Evolutionary conservation across 768 basidiomycete genomes (phyloP).

Genomic region (Pisolithus orientalis): DNA sequence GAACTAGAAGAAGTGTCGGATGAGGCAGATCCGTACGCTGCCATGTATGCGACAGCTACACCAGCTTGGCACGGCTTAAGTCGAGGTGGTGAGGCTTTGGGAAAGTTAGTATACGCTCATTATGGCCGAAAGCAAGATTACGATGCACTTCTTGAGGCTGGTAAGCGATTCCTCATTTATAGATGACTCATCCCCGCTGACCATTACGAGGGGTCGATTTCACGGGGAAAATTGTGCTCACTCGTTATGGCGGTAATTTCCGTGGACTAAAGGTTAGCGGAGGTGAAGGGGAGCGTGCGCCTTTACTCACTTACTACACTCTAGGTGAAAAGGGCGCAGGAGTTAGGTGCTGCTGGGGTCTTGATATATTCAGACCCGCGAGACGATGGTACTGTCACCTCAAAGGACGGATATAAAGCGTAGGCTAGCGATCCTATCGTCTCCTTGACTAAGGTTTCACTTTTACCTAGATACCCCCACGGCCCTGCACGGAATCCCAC

Average conservation of each 20-base stretch:
- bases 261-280: constrained; percentile 56
- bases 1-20: constrained; percentile 63
- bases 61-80: constrained; percentile 69
- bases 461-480: constrained; percentile 43
- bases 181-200: neutral
- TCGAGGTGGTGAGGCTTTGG: constrained; percentile 57
- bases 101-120: constrained; percentile 50
- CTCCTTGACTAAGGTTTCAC: neutral
- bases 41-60: constrained; percentile 47
- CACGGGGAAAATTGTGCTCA: constrained; percentile 51
- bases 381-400: constrained; percentile 60
- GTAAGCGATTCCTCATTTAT: constrained; percentile 21
- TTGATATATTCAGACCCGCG: constrained; percentile 61
- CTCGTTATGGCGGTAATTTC: constrained; percentile 56
- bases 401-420: constrained; percentile 48
- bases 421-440: constrained; percentile 21
- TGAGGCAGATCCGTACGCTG: constrained; percentile 57
- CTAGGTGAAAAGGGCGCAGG: constrained; percentile 57
- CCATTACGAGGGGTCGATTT: constrained; percentile 46
- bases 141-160: constrained; percentile 47
- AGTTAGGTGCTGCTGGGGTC: constrained; percentile 53
- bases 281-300: constrained; percentile 1
- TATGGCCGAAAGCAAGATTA: constrained; percentile 62
- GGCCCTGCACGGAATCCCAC: constrained; percentile 61
- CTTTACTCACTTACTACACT: neutral